Evolutionary conservation across 2,329 filamentous ascomycete genomes (phyloP).

Genomic region (Fonsecaea erecta): DNA sequence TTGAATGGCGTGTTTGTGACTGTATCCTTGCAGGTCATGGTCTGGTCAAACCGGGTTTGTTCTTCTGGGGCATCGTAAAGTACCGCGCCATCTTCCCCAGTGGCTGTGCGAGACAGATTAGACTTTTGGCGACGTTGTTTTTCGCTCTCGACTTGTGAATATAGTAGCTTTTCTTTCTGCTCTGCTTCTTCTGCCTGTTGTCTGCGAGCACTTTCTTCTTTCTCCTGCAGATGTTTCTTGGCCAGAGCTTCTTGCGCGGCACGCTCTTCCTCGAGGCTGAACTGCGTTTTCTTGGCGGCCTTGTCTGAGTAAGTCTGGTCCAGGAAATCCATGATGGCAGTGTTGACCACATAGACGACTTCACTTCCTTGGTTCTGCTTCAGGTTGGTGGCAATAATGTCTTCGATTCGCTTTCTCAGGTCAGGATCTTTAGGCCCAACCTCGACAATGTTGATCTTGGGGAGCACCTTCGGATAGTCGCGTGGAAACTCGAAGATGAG

Average conservation of each 20-base stretch:
- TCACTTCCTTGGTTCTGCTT: conserved; percentile 29
- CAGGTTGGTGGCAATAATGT: conserved; percentile 28
- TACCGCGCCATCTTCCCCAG: conserved; percentile 24
- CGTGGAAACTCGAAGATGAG: conserved; percentile 37
- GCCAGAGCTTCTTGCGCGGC: conserved; percentile 26
- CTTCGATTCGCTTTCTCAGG: conserved; percentile 27
- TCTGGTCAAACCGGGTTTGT: conserved; percentile 50
- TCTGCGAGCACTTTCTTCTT: conserved; percentile 26
- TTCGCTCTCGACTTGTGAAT: conserved; percentile 32
- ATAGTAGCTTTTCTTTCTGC: conserved; percentile 30
- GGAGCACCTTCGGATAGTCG: conserved; percentile 36
- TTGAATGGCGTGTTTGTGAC: conserved; percentile 63
- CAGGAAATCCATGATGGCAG: conserved; percentile 34
- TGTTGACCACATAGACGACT: conserved; percentile 33
- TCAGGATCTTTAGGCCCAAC: conserved; percentile 31
- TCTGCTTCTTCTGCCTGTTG: conserved; percentile 33
- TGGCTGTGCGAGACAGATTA: conserved; percentile 24
- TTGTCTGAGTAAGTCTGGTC: conserved; percentile 27
- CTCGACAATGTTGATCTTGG: conserved; percentile 34
- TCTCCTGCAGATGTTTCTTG: conserved; percentile 28
- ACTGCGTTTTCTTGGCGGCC: conserved; percentile 24
- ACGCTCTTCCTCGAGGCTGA: conserved; percentile 37
- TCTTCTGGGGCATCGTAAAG: conserved; percentile 30
- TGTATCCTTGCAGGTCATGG: conserved; percentile 62
- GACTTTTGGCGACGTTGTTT: conserved; percentile 27